A percentile compares a stretch with the other conserved stretches of the same genome.
phyloP scores from a whole-genome alignment of 805 yeast genomes.

The Aciculoconidium aculeatum region DNA sequence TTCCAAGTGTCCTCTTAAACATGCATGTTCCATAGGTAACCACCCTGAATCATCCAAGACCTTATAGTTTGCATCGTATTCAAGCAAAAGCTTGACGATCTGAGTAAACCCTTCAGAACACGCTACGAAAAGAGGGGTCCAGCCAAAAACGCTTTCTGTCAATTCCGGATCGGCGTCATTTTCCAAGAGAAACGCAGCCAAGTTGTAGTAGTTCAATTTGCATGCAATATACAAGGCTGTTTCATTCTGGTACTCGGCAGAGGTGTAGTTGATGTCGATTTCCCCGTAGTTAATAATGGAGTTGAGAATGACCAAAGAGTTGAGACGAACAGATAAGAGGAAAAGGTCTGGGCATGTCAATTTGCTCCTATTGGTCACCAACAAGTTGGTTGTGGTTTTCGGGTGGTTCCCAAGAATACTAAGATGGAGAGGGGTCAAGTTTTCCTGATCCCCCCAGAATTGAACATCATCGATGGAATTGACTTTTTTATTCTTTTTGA shows the following conservation, averaged over 20 bases:
- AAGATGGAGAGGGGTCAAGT: conserved; percentile 74
- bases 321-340: conserved; percentile 61
- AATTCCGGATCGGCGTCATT: conserved; percentile 69
- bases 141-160: conserved; percentile 73
- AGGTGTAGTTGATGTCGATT: conserved; percentile 59
- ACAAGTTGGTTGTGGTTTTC: conserved; percentile 55
- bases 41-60: conserved; percentile 81
- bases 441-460: conserved; percentile 75
- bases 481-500: conserved; percentile 57
- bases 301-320: conserved; percentile 51
- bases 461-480: conserved; percentile 49
- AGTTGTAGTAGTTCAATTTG: conserved; percentile 48
- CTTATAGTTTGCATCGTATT: conserved; percentile 48
- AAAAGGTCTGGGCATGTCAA: conserved; percentile 52
- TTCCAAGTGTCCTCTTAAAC: conserved; percentile 76
- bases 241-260: conserved; percentile 53
- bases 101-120: conserved; percentile 74
- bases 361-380: conserved; percentile 40
- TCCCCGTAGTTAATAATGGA: conserved; percentile 51
- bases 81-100: conserved; percentile 50
- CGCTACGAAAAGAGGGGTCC: conserved; percentile 92
- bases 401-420: conserved; percentile 84
- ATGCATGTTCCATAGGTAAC: conserved; percentile 97
- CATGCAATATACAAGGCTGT: conserved; percentile 81
- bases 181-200: conserved; percentile 50